Percentiles rank a stretch among this genome's conserved stretches.
phyloP scores from a whole-genome alignment of 345 rosid genomes.

The Combretum micranthum region DNA sequence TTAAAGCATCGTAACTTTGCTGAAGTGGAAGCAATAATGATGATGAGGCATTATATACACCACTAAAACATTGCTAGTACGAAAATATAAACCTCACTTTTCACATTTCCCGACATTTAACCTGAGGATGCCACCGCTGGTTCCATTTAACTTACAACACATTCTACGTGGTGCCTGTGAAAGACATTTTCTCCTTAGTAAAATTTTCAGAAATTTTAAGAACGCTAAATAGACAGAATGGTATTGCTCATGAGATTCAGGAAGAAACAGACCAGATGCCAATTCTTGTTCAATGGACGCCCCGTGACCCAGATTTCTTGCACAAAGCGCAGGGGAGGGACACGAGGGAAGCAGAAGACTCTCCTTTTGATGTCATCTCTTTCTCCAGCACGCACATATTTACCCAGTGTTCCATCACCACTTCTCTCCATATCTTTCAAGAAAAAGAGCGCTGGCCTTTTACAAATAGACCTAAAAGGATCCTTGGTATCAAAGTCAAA shows the following conservation, averaged over 20 bases:
- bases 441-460: conserved; percentile 47
- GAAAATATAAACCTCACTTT: conserved; percentile 36
- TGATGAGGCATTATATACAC: conserved; percentile 2
- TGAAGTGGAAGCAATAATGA: conserved; percentile 21
- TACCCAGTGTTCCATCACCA: conserved; percentile 49
- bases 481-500: conserved; percentile 79
- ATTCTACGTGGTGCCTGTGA: conserved; percentile 68
- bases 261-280: conserved; percentile 69
- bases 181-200: background rate
- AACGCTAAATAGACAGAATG: background rate
- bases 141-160: conserved; percentile 61
- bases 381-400: conserved; percentile 36
- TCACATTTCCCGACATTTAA: conserved; percentile 67
- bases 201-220: background rate
- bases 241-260: background rate
- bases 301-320: conserved; percentile 54
- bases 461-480: conserved; percentile 50
- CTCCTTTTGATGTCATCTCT: conserved; percentile 62
- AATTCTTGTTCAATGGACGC: conserved; percentile 44
- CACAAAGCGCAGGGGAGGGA: conserved; percentile 51
- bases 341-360: conserved; percentile 63
- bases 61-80: conserved; percentile 25
- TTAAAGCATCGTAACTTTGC: conserved; percentile 20
- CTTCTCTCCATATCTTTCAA: conserved; percentile 35
- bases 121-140: conserved; percentile 36